These are phyloP conservation scores for Paramecium biaurelia DNA, from an alignment of 73 alveolate species.

Conservation along the genomic window DNA sequence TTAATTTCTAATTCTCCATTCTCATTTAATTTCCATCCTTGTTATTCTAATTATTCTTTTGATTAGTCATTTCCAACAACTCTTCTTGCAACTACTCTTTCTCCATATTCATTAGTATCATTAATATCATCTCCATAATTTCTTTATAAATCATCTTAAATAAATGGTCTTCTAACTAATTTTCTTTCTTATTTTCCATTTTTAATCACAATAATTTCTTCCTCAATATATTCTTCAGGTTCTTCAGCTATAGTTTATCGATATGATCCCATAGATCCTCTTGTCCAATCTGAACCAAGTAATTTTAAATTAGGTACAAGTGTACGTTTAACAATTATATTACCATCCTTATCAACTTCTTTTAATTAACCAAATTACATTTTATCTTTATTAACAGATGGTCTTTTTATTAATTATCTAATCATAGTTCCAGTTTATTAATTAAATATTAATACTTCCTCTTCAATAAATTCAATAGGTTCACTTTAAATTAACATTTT, in stretches of 20 bases:
- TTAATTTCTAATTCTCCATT: not conserved
- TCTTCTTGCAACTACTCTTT: not conserved
- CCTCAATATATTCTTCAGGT: conserved; percentile 16
- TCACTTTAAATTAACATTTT: not conserved
- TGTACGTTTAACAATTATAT: not conserved
- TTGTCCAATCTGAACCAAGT: not conserved
- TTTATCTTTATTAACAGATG: conserved; percentile 11
- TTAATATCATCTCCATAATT: not conserved
- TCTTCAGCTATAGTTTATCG: not conserved
- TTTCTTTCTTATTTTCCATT: not conserved
- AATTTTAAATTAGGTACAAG: not conserved
- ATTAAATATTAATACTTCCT: not conserved
- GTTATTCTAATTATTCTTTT: not conserved
- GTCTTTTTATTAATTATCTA: not conserved
- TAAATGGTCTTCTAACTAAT: conserved; percentile 9
- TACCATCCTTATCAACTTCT: conserved; percentile 13
- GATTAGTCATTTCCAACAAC: conserved; percentile 8
- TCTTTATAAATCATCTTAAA: not conserved
- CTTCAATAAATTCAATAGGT: not conserved
- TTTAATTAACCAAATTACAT: not conserved
- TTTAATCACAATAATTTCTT: not conserved
- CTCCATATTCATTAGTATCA: not conserved
- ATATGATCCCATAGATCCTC: conserved; percentile 25
- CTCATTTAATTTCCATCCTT: conserved; percentile 4
- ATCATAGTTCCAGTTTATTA: not conserved